Evolutionary conservation across 768 basidiomycete genomes (phyloP), one percentile per base, ranked within the genome.

Genomic region (Hericium coralloides): DNA sequence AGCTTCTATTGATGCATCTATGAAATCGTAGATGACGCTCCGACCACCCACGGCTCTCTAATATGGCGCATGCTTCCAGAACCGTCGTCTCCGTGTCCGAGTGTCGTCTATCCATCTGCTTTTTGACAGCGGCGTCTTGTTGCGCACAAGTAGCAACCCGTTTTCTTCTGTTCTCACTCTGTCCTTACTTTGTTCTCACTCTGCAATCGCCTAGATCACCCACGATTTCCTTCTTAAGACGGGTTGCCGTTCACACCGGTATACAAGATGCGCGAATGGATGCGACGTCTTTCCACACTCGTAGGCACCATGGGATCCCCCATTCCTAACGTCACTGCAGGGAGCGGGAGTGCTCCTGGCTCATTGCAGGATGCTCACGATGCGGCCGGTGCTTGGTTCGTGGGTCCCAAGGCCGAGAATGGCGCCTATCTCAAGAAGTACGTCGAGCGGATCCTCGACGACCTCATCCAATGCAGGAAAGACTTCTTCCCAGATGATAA

Each of bases 331-430:
- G 17, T 45, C 43, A 17, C 3, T 22, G 5, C 43, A 7, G 43
- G n/a, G n/a, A 22, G 43, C 6, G 31, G 22, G 10, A 26, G 38
- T 25, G 4, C 36, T 50, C 43, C 56, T 6, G 59, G 51, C 3
- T 62, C 61, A 1, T 25, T 52, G 18, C 55, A n/a, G 37, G 49
- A 60, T 12, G 25, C 43, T 18, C 65, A 66, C 50, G 56, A 69
- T 15, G 63, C 66, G 22, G 63, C 75, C 18, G 65, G 68, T 14
- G 67, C 74, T 14, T 73, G 70, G 66, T 75, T 76, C 56, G 60
- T 76, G 17, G 74, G 74, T 2, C 73, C 74, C 12, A 67, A 67
- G 49, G 73, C 67, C 9, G 74, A 76, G 63, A 75, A 75, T 58
- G 55, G 50, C 8, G 67, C 66, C 10, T 48, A 67, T 31, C 61